Conservation (phyloP, 169 alveolate genomes). For the Babesia ovis region DNA sequence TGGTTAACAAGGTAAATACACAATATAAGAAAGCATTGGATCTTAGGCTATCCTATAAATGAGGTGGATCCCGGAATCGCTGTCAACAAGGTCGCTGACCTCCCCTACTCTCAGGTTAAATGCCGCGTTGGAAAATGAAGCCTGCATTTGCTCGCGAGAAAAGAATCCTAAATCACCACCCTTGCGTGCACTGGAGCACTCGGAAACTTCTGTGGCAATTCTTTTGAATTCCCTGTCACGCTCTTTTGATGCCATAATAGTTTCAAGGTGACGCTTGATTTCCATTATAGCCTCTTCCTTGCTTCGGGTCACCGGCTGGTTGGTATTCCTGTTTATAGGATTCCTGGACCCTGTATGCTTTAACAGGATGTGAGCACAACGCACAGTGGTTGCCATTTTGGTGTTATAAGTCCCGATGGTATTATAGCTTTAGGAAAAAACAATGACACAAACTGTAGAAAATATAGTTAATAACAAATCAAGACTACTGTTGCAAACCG, state of each 20-base stretch:
- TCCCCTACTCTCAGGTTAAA: slow-evolving; percentile 83
- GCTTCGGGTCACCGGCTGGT: slow-evolving; percentile 81
- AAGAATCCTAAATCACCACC: slow-evolving; percentile 90
- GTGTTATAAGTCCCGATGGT: no score
- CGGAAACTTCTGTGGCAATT: slow-evolving; percentile 75
- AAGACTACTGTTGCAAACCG: no score
- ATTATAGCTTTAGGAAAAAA: no score
- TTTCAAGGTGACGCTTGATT: slow-evolving; percentile 61
- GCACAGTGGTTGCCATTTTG: slow-evolving; percentile 65
- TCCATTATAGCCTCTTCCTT: slow-evolving; percentile 83
- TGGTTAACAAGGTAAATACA: no score
- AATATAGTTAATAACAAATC: no score
- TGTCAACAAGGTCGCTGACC: slow-evolving; percentile 83
- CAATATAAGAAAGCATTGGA: no score
- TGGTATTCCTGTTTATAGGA: slow-evolving; percentile 84
- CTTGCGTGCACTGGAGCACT: slow-evolving; percentile 82
- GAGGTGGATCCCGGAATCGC: slow-evolving; percentile 88
- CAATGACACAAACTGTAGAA: no score
- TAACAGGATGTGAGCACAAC: slow-evolving; percentile 85
- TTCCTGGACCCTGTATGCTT: slow-evolving; percentile 89
- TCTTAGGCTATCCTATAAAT: slow-evolving; percentile 82
- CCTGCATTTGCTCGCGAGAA: slow-evolving; percentile 84
- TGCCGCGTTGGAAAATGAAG: slow-evolving; percentile 85
- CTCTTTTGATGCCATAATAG: slow-evolving; percentile 51
- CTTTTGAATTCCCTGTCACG: slow-evolving; percentile 70